Conservation (phyloP, 768 basidiomycete species). For the Tylopilus balloui region DNA sequence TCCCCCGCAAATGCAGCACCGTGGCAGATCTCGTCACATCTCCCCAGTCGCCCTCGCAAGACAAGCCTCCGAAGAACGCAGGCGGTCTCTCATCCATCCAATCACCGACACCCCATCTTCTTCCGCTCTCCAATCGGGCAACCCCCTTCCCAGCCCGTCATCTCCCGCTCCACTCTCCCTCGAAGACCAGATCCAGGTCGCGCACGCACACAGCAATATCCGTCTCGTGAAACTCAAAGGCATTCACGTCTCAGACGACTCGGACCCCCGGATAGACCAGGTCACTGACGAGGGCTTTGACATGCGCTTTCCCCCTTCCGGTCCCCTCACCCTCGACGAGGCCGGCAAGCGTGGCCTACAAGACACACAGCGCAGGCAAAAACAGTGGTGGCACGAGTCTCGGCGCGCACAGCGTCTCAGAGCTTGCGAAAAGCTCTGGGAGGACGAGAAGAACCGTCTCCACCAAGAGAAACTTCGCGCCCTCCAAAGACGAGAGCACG, state of each 20-base stretch:
- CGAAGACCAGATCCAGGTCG: slow-evolving; percentile 61
- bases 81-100: slow-evolving; percentile 1
- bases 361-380: slow-evolving; percentile 33
- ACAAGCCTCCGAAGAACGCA: slow-evolving; percentile 41
- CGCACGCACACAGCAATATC: slow-evolving; percentile 64
- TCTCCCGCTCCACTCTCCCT: slow-evolving; percentile 31
- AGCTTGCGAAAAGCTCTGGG: slow-evolving; percentile 47
- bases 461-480: slow-evolving; percentile 37
- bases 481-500: slow-evolving; percentile 31
- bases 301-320: slow-evolving; percentile 36
- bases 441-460: slow-evolving; percentile 41
- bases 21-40: slow-evolving; percentile 42
- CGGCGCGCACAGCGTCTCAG: slow-evolving; percentile 39
- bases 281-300: slow-evolving; percentile 50
- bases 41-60: slow-evolving; percentile 42
- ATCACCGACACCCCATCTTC: neutral
- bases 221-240: slow-evolving; percentile 59
- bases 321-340: slow-evolving; percentile 35
- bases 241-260: slow-evolving; percentile 52
- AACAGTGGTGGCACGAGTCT: slow-evolving; percentile 32
- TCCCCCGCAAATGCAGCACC: slow-evolving; percentile 25
- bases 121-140: neutral
- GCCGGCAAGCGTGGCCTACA: slow-evolving; percentile 37
- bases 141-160: slow-evolving; percentile 22
- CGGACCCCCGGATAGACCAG: slow-evolving; percentile 59